These are phyloP conservation scores for Leccinum insigne DNA, from an alignment of 1,284 basidiomycete genomes.

Conservation along the genomic window DNA sequence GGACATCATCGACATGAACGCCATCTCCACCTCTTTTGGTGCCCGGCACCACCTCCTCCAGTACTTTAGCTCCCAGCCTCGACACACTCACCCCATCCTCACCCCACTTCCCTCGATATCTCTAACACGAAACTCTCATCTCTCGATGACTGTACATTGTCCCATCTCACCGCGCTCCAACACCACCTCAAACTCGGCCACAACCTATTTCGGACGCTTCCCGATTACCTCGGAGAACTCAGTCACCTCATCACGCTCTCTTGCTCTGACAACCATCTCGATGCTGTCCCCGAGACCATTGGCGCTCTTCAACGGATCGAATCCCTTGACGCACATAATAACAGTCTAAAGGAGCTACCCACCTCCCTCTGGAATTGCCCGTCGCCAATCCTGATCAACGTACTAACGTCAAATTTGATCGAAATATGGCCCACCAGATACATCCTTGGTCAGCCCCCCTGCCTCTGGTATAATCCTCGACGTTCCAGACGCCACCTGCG, in stretches of 20 bases:
- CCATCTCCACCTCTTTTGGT: constrained; percentile 2
- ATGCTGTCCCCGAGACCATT: constrained; percentile 75
- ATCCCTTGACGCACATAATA: constrained; percentile 87
- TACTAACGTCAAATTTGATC: constrained; percentile 83
- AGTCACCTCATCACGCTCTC: constrained; percentile 73
- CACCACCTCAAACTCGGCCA: constrained; percentile 72
- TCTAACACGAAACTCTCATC: constrained; percentile 91
- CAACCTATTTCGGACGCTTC: constrained; percentile 87
- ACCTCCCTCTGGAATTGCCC: constrained; percentile 84
- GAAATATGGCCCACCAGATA: constrained; percentile 62
- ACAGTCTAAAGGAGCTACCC: constrained; percentile 83
- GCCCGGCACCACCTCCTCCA: too few species aligned
- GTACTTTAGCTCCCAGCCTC: too few species aligned
- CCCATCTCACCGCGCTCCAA: constrained; percentile 76
- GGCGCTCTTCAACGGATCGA: constrained; percentile 78
- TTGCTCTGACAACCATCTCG: constrained; percentile 90
- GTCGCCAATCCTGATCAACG: constrained; percentile 75
- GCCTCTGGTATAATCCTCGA: constrained; percentile 25
- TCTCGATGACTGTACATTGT: constrained; percentile 74
- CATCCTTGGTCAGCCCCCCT: constrained; percentile 14
- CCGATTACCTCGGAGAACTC: constrained; percentile 80
- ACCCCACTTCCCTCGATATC: constrained; percentile 69
- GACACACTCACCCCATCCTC: too few species aligned
- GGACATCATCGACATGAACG: constrained; percentile 68
- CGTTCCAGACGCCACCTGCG: constrained; percentile 9